phyloP scores from a whole-genome alignment of 2,329 filamentous ascomycete species.

The Fusarium camptoceras region DNA sequence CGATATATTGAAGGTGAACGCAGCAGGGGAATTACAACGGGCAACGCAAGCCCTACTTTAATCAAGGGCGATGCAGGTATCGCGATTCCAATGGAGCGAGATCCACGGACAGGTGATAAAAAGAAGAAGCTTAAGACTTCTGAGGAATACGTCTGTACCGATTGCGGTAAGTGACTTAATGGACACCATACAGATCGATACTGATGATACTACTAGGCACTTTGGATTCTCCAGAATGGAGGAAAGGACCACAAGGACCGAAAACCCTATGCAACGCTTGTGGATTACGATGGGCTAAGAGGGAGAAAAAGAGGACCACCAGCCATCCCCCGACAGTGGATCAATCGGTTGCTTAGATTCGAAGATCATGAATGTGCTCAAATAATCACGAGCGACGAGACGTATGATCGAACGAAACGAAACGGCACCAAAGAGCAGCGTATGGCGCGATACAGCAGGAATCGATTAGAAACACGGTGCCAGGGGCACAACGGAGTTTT shows the following conservation, averaged over 20 bases:
- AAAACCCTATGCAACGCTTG: conserved; percentile 98
- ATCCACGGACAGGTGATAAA: conserved; percentile 77
- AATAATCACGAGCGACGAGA: background rate
- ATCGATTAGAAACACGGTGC: conserved; percentile 18
- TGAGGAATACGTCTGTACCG: conserved; percentile 94
- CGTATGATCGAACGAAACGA: conserved; percentile 1
- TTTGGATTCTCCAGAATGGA: conserved; percentile 93
- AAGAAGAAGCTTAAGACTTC: conserved; percentile 87
- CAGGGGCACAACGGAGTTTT: conserved; percentile 34
- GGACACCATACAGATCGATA: background rate
- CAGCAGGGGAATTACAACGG: conserved; percentile 87
- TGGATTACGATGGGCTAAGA: conserved; percentile 80
- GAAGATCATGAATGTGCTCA: background rate
- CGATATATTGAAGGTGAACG: conserved; percentile 90
- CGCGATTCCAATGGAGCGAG: conserved; percentile 83
- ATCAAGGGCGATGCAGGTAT: conserved; percentile 90
- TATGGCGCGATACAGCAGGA: background rate
- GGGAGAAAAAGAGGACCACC: conserved; percentile 76
- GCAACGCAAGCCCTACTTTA: conserved; percentile 81
- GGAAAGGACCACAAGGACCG: conserved; percentile 90
- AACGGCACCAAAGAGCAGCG: background rate
- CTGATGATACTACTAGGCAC: conserved; percentile 67
- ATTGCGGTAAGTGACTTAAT: conserved; percentile 73
- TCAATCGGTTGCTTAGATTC: conserved; percentile 34
- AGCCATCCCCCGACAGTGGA: conserved; percentile 41